Evolutionary conservation across 2,329 filamentous ascomycete genomes (phyloP).

Genomic region (Ophiostoma australiae): DNA sequence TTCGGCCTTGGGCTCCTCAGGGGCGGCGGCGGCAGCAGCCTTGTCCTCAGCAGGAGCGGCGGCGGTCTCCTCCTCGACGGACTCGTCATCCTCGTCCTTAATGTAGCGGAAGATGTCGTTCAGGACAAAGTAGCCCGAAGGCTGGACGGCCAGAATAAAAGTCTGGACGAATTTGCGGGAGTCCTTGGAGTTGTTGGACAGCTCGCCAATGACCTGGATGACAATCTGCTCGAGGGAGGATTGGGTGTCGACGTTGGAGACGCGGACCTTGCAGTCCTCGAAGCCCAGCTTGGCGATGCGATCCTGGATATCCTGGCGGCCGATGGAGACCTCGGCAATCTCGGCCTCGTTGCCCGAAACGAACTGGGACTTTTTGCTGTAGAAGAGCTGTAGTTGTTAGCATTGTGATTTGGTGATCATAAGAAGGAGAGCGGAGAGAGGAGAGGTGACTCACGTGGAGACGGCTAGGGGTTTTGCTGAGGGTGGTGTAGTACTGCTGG

Average conservation of each 20-base stretch:
- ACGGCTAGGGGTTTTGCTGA: conserved; percentile 91
- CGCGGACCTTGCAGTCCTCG: conserved; percentile 96
- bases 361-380: conserved; percentile 92
- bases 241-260: conserved; percentile 96
- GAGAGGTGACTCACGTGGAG: conserved; percentile 60
- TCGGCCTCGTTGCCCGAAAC: conserved; percentile 90
- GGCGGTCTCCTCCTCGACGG: conserved; percentile 41
- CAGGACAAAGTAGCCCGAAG: conserved; percentile 94
- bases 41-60: conserved; percentile 30
- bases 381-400: conserved; percentile 63
- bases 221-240: conserved; percentile 84
- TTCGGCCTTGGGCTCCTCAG: conserved; percentile 33
- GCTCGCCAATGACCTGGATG: conserved; percentile 96
- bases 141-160: conserved; percentile 92
- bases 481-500: conserved; percentile 96
- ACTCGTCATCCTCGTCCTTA: conserved; percentile 73
- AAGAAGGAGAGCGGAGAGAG: not conserved
- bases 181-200: conserved; percentile 85
- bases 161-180: conserved; percentile 97
- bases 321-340: conserved; percentile 77
- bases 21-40: conserved; percentile 25
- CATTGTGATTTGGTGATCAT: not conserved
- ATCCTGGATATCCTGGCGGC: conserved; percentile 87
- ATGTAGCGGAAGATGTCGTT: conserved; percentile 98
- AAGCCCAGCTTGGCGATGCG: conserved; percentile 90